A percentile compares a stretch with the other conserved stretches of the same genome.
Evolutionary conservation across 768 basidiomycete species (phyloP).

Genomic region (Tricholoma hemisulphureum): DNA sequence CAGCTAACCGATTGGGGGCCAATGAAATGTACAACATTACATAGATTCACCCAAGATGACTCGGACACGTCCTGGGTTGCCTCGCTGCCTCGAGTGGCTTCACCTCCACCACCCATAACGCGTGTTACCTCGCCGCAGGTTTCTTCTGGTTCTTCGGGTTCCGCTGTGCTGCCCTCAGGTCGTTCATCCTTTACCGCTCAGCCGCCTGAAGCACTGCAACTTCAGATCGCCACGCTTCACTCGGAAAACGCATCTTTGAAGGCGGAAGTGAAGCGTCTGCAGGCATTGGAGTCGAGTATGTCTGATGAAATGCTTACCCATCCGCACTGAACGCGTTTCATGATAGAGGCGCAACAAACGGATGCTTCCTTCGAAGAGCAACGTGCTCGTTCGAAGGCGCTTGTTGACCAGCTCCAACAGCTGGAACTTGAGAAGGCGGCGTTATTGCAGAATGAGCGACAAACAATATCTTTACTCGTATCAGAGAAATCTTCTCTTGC

Average conservation of each 20-base stretch:
- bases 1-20: conserved; percentile 3
- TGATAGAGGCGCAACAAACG: conserved; percentile 31
- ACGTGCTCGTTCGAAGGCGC: conserved; percentile 25
- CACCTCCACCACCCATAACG: conserved; percentile 33
- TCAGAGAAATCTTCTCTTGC: conserved; percentile 65
- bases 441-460: conserved; percentile 55
- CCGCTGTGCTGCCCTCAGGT: conserved; percentile 15
- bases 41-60: conserved; percentile 45
- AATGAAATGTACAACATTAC: conserved; percentile 2
- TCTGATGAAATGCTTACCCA: background rate
- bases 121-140: conserved; percentile 15
- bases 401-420: conserved; percentile 30
- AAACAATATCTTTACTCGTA: conserved; percentile 75
- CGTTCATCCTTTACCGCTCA: conserved; percentile 2
- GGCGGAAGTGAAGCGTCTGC: conserved; percentile 28
- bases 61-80: conserved; percentile 60
- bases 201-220: conserved; percentile 20
- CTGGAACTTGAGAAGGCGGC: conserved; percentile 33
- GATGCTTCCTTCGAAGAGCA: conserved; percentile 36
- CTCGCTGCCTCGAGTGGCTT: conserved; percentile 48
- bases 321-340: background rate
- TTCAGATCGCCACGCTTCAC: conserved; percentile 19
- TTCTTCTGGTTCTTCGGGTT: conserved; percentile 20
- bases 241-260: conserved; percentile 26
- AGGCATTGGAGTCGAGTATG: conserved; percentile 32